Evolutionary conservation across 805 yeast genomes (phyloP).

Genomic region (Teunomyces atbi): DNA sequence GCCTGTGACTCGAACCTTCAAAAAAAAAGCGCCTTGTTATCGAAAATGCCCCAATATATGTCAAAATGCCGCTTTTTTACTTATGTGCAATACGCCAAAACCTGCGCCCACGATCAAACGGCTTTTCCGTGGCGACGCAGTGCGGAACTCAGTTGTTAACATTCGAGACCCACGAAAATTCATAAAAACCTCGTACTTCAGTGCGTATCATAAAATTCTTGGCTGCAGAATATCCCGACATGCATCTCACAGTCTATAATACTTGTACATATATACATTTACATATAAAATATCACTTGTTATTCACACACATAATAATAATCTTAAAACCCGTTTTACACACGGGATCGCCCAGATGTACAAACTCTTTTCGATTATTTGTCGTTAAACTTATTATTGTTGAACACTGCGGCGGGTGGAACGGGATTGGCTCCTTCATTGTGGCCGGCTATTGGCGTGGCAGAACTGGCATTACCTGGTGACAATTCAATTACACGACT

Average conservation of each 20-base stretch:
- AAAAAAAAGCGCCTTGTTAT: neutral
- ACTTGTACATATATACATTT: neutral
- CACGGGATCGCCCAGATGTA: neutral
- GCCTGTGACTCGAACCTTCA: neutral
- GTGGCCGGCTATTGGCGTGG: neutral
- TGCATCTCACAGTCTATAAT: too few relatives aligned
- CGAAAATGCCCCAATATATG: neutral
- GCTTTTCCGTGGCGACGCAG: neutral
- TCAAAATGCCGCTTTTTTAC: constrained; percentile 2
- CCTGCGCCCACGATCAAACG: neutral
- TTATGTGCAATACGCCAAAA: too few relatives aligned
- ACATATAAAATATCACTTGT: neutral
- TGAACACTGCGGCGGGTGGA: constrained; percentile 14
- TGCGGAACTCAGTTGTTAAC: too few relatives aligned
- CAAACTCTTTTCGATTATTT: neutral
- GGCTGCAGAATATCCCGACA: neutral
- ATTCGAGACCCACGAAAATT: neutral
- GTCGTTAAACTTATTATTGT: constrained; percentile 2
- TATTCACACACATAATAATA: neutral
- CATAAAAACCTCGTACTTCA: neutral
- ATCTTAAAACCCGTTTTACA: neutral
- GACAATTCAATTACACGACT: constrained; percentile 56
- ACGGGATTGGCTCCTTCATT: constrained; percentile 3
- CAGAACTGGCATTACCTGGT: constrained; percentile 10
- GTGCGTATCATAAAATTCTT: neutral